phyloP scores from a whole-genome alignment of 371 early-diverging fungal genomes.

The Cokeromyces recurvatus region DNA sequence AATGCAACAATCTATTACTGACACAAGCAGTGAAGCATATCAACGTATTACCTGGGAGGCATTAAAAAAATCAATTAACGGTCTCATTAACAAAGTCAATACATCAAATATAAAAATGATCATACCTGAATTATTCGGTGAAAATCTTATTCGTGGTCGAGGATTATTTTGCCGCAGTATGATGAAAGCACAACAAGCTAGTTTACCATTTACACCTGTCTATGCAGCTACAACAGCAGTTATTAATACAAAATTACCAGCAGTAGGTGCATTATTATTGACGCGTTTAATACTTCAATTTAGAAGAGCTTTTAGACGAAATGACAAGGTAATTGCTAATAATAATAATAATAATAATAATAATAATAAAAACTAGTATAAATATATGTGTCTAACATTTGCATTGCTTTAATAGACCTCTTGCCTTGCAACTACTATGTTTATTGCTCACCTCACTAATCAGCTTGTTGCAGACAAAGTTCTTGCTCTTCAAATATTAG shows the following conservation, averaged over 20 bases:
- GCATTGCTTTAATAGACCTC: constrained; percentile 30
- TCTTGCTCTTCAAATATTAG: constrained; percentile 83
- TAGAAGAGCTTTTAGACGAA: constrained; percentile 84
- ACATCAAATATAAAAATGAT: constrained; percentile 88
- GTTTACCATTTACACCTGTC: constrained; percentile 88
- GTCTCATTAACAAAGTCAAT: constrained; percentile 94
- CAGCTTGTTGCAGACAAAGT: constrained; percentile 90
- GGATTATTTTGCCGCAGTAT: constrained; percentile 85
- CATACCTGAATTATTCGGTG: constrained; percentile 85
- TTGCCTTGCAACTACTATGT: constrained; percentile 81
- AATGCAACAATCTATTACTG: constrained; percentile 80
- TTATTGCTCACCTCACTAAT: constrained; percentile 92
- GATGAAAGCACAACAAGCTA: constrained; percentile 92
- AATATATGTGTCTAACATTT: neutral
- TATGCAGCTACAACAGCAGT: constrained; percentile 89
- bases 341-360: neutral
- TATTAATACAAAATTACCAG: constrained; percentile 91
- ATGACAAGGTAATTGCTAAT: constrained; percentile 83
- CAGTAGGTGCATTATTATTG: constrained; percentile 86
- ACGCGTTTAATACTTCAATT: constrained; percentile 86
- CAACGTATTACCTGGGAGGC: constrained; percentile 95
- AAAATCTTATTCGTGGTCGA: constrained; percentile 91
- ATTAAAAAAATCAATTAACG: constrained; percentile 93
- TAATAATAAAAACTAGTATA: too few species aligned
- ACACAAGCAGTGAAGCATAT: constrained; percentile 65